These are phyloP conservation scores for Gynochthodes officinalis DNA, from an alignment of 257 asterid genomes.

Conservation along the genomic window DNA sequence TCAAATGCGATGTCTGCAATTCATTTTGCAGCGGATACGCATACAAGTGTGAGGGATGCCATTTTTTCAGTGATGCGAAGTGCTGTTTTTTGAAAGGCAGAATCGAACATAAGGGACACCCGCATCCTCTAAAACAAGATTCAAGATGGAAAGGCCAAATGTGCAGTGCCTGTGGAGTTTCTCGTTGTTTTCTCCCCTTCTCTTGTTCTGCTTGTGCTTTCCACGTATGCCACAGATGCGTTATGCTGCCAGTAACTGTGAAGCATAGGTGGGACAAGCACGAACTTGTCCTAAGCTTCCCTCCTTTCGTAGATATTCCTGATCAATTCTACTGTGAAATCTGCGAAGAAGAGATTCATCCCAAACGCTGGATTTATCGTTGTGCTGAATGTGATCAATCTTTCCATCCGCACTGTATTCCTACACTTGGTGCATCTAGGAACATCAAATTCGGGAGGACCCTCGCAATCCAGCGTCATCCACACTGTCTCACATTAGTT, in stretches of 20 bases:
- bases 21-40: background rate
- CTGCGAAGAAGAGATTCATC: slow-evolving; percentile 13
- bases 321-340: slow-evolving; percentile 11
- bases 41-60: background rate
- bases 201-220: background rate
- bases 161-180: background rate
- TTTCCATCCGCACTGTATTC: slow-evolving; percentile 3
- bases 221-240: background rate
- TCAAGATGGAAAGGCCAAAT: no score
- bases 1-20: background rate
- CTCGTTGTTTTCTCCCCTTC: background rate
- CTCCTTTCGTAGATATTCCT: background rate
- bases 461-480: background rate
- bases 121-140: background rate
- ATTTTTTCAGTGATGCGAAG: background rate
- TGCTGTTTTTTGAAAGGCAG: background rate
- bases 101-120: background rate
- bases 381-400: slow-evolving; percentile 8
- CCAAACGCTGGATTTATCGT: background rate
- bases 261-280: slow-evolving; percentile 6
- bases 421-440: background rate
- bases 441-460: background rate
- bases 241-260: background rate
- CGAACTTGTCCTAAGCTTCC: background rate
- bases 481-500: background rate